Evolutionary conservation across 345 rosid genomes (phyloP).

Genomic region (Arabis hirsuta): DNA sequence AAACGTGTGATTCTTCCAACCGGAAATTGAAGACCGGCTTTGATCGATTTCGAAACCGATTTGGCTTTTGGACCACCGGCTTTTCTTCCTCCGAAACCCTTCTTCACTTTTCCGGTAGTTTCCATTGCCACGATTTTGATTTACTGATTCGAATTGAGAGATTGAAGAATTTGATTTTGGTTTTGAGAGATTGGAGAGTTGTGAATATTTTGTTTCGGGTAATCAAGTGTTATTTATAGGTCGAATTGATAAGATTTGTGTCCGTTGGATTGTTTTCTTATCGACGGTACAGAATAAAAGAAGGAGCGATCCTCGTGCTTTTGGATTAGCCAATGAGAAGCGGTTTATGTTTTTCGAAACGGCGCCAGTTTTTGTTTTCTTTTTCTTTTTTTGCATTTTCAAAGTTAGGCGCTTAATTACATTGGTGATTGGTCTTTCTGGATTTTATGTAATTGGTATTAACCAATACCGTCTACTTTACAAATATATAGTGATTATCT

Average conservation of each 20-base stretch:
- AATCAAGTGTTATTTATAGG: neutral
- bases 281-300: slow-evolving; percentile 10
- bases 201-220: neutral
- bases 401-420: neutral
- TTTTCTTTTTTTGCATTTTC: neutral
- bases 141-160: neutral
- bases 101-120: slow-evolving; percentile 62
- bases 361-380: neutral
- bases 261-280: slow-evolving; percentile 20
- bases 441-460: no score
- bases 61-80: slow-evolving; percentile 80
- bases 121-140: slow-evolving; percentile 47
- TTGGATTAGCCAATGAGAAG: slow-evolving; percentile 7
- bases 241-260: neutral
- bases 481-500: no score
- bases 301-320: slow-evolving; percentile 7
- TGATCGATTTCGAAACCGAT: slow-evolving; percentile 70
- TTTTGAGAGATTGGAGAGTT: neutral
- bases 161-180: neutral
- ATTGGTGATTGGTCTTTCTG: no score
- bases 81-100: slow-evolving; percentile 81
- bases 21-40: slow-evolving; percentile 85
- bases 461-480: no score
- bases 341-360: neutral
- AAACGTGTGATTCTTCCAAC: slow-evolving; percentile 86